Base-by-base conservation (phyloP, 2,329 filamentous ascomycete genomes). In the Alternaria dauci region DNA sequence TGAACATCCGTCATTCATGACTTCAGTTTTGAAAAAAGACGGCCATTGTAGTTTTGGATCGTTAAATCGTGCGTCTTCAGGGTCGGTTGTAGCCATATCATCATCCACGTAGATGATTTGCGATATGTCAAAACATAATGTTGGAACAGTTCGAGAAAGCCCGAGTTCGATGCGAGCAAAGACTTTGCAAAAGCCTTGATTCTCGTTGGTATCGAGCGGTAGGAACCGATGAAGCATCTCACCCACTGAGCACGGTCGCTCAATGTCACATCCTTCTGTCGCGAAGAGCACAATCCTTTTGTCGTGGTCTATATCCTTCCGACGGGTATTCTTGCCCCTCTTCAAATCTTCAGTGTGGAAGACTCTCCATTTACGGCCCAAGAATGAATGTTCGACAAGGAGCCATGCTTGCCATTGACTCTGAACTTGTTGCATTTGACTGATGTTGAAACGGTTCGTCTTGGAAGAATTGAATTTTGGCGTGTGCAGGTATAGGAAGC, bases 1-100 rank as follows among this genome's bases (percentile, higher is more conserved):
- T 0, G 83, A 87, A 44, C 91, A 89, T 0, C 91, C 82, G 59
- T 84, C 82, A 25, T 80, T 81, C 82, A 84, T 84, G 5, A 80
- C 76, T 25, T 52, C 47, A 0, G 30, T 20, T 8, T 58, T 28
- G 0, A 60, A 55, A 18, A 61, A 34, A 12, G 47, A 18, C 5
- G 65, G 54, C 75, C 74, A 79, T 1, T 53, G 2, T 2, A 79
- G 42, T 1, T 1, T 47, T 0, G 20, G n/a, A 44, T 84, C 81
- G 23, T 80, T 68, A 60, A 77, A 83, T 1, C 57, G 65, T 0
- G 32, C 52, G 39, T 76, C 73, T 52, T 83, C 81, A 0, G 55
- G 58, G 5, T 72, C 70, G 0, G 64, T 67, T 42, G 80, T 76
- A 0, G 80, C 74, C 1, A 55, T 6, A 3, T 63, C 71, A 30